Percentiles rank a stretch among this genome's conserved stretches.
Conservation (phyloP, 345 rosid genomes). For the Gossypium longicalyx region DNA sequence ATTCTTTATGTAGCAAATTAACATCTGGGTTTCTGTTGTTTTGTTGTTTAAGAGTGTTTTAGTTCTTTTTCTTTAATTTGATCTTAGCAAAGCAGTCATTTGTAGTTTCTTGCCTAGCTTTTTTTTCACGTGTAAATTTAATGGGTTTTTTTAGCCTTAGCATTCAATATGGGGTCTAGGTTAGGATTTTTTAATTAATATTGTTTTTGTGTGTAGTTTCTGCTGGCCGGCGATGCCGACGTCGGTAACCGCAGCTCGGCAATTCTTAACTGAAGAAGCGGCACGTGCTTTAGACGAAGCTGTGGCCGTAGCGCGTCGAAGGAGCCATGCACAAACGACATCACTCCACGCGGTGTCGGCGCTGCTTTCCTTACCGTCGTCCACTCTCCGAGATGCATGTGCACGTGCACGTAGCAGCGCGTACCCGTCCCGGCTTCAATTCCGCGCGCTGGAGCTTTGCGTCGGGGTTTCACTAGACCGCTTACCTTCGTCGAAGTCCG, state of each 20-base stretch:
- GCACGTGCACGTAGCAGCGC: conserved; percentile 41
- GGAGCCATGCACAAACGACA: conserved; percentile 63
- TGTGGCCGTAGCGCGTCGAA: conserved; percentile 57
- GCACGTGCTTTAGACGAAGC: conserved; percentile 66
- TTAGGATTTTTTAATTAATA: not conserved
- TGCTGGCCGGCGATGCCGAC: conserved; percentile 54
- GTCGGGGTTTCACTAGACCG: conserved; percentile 66
- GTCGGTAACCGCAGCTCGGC: conserved; percentile 54
- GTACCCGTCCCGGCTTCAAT: conserved; percentile 48
- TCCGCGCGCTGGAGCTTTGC: conserved; percentile 59
- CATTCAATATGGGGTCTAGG: too few species aligned
- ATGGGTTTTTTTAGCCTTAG: too few species aligned
- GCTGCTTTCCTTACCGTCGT: conserved; percentile 43
- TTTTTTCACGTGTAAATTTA: not conserved
- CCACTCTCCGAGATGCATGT: conserved; percentile 60
- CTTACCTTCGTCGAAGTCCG: conserved; percentile 34
- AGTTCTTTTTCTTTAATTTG: not conserved
- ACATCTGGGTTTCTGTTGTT: not conserved
- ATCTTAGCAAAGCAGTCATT: not conserved
- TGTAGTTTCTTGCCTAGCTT: not conserved
- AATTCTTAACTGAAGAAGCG: conserved; percentile 62
- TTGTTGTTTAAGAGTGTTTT: not conserved
- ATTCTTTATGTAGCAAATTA: not conserved
- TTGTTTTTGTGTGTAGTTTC: not conserved
- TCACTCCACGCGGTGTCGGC: conserved; percentile 71